phyloP scores from a whole-genome alignment of 306 rosid species.

The Cicer chorassanicum region DNA sequence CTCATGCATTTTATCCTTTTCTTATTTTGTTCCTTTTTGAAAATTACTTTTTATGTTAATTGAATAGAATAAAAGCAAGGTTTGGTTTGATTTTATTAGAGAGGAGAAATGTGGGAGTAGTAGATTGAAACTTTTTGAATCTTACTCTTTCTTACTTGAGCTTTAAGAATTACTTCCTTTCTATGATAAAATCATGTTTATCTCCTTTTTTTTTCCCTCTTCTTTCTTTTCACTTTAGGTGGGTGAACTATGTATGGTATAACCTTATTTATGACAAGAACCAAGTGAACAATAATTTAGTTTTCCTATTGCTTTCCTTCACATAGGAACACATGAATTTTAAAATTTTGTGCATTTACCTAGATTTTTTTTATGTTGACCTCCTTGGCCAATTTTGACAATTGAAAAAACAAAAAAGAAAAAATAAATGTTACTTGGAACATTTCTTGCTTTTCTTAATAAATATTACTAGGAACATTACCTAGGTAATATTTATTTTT shows the following conservation, averaged over 20 bases:
- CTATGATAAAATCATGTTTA: conserved; percentile 20
- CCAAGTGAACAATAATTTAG: background rate
- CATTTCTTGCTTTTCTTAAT: conserved; percentile 11
- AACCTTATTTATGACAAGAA: conserved; percentile 25
- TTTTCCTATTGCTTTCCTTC: conserved; percentile 27
- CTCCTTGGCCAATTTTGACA: background rate
- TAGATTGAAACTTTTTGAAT: conserved; percentile 31
- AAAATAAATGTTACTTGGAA: background rate
- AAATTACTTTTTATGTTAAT: background rate
- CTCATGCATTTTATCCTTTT: background rate
- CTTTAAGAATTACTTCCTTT: conserved; percentile 36
- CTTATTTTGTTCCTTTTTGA: background rate
- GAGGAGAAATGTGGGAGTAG: conserved; percentile 30
- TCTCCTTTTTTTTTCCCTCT: background rate
- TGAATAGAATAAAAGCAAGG: conserved; percentile 9
- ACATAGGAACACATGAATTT: background rate
- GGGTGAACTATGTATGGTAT: conserved; percentile 11
- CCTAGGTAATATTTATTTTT: conserved; percentile 21
- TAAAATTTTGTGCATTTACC: background rate
- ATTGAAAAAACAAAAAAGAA: background rate
- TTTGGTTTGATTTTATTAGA: conserved; percentile 30
- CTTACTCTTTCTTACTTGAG: conserved; percentile 39
- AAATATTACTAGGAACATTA: background rate
- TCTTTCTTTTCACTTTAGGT: background rate
- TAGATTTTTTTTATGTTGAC: conserved; percentile 19